Conservation (phyloP, 2,329 filamentous ascomycete genomes). For the Monilinia vaccinii-corymbosi region DNA sequence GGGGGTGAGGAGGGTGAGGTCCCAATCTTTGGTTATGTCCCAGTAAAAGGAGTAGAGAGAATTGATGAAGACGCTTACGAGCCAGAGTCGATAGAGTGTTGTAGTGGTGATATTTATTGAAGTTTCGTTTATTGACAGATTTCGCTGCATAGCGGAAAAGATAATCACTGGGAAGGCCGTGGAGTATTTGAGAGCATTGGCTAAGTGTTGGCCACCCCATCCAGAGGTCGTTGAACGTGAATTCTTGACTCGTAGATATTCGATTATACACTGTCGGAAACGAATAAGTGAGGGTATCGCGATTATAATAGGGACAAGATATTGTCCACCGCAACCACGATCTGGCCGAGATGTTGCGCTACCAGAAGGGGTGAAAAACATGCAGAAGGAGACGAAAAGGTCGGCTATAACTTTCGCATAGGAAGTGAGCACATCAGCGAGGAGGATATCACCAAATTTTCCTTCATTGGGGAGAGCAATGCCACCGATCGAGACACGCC, state of each 20-base stretch:
- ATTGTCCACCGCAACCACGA: constrained; percentile 67
- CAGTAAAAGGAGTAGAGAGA: constrained; percentile 97
- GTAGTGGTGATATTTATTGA: constrained; percentile 33
- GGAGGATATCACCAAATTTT: constrained; percentile 87
- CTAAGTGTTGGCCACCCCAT: constrained; percentile 79
- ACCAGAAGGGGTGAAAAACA: constrained; percentile 67
- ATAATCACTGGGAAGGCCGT: constrained; percentile 88
- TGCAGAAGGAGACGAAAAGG: constrained; percentile 80
- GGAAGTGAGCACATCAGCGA: constrained; percentile 89
- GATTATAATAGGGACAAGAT: constrained; percentile 78
- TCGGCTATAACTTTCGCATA: constrained; percentile 91
- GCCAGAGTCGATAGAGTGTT: constrained; percentile 50
- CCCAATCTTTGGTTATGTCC: constrained; percentile 96
- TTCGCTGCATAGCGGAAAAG: constrained; percentile 65
- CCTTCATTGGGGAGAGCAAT: constrained; percentile 79
- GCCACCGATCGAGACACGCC: constrained; percentile 73
- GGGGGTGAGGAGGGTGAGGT: constrained; percentile 68
- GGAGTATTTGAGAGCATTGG: constrained; percentile 93
- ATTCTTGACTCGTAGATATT: constrained; percentile 64
- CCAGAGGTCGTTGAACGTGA: constrained; percentile 37
- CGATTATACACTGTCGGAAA: constrained; percentile 82
- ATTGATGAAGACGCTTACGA: constrained; percentile 68
- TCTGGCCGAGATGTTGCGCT: constrained; percentile 75
- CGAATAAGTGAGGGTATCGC: constrained; percentile 77
- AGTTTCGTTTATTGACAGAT: constrained; percentile 35